Percentiles rank a stretch among this genome's conserved stretches.
Conservation (phyloP, 2,329 filamentous ascomycete species). For the Zasmidium citrigriseum region DNA sequence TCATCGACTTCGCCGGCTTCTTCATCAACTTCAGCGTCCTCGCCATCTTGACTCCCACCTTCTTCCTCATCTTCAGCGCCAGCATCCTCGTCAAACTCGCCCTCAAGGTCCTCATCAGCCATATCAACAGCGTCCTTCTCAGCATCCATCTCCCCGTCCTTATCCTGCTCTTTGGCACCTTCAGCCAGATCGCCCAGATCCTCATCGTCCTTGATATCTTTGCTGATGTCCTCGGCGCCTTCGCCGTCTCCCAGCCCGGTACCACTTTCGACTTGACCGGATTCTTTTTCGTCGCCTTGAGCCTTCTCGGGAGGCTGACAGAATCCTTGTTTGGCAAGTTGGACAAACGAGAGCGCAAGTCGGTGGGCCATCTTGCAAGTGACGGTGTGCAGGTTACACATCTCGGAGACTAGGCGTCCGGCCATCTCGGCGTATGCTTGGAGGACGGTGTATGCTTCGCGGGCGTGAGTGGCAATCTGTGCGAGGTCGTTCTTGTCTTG, state of each 20-base stretch:
- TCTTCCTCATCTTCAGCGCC: slow-evolving; percentile 64
- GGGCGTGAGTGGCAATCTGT: slow-evolving; percentile 4
- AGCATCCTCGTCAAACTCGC: slow-evolving; percentile 69
- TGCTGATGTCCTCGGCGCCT: slow-evolving; percentile 95
- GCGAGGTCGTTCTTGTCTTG: neutral
- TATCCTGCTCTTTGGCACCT: slow-evolving; percentile 61
- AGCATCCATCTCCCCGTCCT: slow-evolving; percentile 66
- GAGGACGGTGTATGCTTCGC: slow-evolving; percentile 64
- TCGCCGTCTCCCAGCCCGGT: slow-evolving; percentile 94
- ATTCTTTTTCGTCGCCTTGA: slow-evolving; percentile 35
- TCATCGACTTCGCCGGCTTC: slow-evolving; percentile 78
- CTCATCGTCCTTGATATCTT: slow-evolving; percentile 91
- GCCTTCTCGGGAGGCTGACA: slow-evolving; percentile 84
- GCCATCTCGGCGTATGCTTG: slow-evolving; percentile 69
- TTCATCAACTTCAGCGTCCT: slow-evolving; percentile 65
- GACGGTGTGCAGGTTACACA: slow-evolving; percentile 66
- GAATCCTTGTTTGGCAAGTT: slow-evolving; percentile 82
- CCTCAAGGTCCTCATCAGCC: slow-evolving; percentile 89
- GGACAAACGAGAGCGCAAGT: slow-evolving; percentile 74
- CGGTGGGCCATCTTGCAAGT: slow-evolving; percentile 74
- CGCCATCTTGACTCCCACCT: slow-evolving; percentile 48
- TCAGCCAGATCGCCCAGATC: slow-evolving; percentile 90
- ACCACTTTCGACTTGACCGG: slow-evolving; percentile 82
- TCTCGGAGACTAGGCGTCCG: slow-evolving; percentile 58
- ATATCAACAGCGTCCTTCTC: slow-evolving; percentile 88